Evolutionary conservation across 1,139 yeast species (phyloP), one percentile per base, ranked within the genome.

Genomic region (Candida mesenterica): DNA sequence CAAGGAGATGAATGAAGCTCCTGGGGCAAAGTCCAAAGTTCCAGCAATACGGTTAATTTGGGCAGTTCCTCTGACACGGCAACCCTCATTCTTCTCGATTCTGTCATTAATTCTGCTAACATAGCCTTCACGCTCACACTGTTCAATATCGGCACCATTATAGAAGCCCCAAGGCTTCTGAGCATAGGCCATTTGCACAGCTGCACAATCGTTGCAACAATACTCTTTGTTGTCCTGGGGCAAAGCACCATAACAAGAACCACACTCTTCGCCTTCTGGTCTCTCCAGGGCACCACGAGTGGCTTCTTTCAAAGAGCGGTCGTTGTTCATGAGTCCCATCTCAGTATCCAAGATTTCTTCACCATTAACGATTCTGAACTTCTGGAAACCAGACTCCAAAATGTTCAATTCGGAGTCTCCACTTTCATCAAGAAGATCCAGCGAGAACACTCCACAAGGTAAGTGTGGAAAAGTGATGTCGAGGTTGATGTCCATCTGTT

Each of bases 21-120:
- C 98, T 2, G 98, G 97, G 1, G 97, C 96, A 69, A 92, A 89
- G 62, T 92, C 97, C 48, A 92, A 65, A 54, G 88, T 85, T 28
- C 98, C 98, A 20, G 86, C 79, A 28, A 92, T 86, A 60, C 95
- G 78, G 62, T 87, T 86, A 52, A 92, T 79, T 50, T 78, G 70
- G 7, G 95, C 82, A 23, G 76, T 71, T 24, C 98, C 98, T 42
- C 75, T 75, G 34, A 92, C 70, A 47, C 95, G 73, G 63, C 98
- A 92, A 6, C 98, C 98, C 61, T 90, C 96, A 37, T 61, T 58
- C 29, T 51, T 49, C 39, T 72, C 57, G 40, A 86, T 66, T 49
- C 83, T 72, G 12, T 70, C 74, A 34, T 67, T 72, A 36, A 90
- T 61, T 28, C 65, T 67, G 15, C 66, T 57, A 27, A 87, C 95